Percentiles rank a stretch among this genome's conserved stretches.
Conservation (phyloP, 139 green algal species). For the Chlorella sp. region DNA sequence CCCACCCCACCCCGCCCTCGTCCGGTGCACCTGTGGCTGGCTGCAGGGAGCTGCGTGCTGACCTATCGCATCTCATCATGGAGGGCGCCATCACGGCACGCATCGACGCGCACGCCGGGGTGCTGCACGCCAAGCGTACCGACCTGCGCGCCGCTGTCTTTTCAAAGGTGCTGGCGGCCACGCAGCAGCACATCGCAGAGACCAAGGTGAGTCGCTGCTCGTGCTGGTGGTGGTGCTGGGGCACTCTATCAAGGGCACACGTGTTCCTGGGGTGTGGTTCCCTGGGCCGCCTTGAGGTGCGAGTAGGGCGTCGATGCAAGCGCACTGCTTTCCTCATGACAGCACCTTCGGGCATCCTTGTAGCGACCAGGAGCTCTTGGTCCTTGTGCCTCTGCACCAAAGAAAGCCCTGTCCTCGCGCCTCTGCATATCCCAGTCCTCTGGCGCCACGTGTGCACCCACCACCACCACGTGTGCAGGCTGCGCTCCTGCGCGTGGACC, state of each 20-base stretch:
- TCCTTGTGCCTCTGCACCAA: not conserved
- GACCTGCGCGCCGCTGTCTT: conserved; percentile 74
- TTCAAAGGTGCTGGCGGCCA: conserved; percentile 28
- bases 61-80: conserved; percentile 78
- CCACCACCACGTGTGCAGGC: too few species aligned
- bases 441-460: not conserved
- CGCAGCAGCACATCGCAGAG: conserved; percentile 63
- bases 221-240: not conserved
- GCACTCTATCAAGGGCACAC: not conserved
- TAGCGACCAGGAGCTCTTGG: not conserved
- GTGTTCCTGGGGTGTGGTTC: not conserved
- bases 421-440: too few species aligned
- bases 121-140: conserved; percentile 61
- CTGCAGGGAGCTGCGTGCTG: conserved; percentile 56
- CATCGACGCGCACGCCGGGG: conserved; percentile 69
- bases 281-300: not conserved
- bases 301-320: not conserved
- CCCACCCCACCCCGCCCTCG: not conserved
- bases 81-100: conserved; percentile 66
- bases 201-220: conserved; percentile 24
- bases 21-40: not conserved
- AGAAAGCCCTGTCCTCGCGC: not conserved
- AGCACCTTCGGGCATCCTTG: not conserved
- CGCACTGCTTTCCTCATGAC: not conserved
- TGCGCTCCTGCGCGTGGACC: not conserved